Evolutionary conservation across 2,329 filamentous ascomycete genomes (phyloP).

Genomic region (Pseudogymnoascus pannorum): DNA sequence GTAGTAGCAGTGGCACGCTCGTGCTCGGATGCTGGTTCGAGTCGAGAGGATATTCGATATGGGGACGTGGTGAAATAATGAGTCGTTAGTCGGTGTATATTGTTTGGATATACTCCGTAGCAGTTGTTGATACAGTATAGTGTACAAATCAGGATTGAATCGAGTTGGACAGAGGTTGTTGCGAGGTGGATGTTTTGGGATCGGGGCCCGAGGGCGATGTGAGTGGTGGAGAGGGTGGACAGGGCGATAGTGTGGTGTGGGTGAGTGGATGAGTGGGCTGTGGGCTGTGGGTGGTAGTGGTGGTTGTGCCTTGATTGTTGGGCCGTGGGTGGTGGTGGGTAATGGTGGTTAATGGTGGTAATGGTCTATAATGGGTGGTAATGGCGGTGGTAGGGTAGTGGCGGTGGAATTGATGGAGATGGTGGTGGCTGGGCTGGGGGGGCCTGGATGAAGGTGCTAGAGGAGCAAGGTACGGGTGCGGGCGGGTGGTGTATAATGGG

Average conservation of each 20-base stretch:
- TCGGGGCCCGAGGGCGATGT: too few species aligned
- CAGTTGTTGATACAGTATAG: not conserved
- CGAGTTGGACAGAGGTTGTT: slow-evolving; percentile 74
- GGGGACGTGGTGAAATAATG: not conserved
- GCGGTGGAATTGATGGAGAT: too few species aligned
- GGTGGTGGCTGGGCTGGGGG: not conserved
- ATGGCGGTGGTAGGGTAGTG: too few species aligned
- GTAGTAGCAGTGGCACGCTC: not conserved
- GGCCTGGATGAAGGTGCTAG: too few species aligned
- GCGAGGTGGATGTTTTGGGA: slow-evolving; percentile 60
- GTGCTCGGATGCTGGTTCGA: not conserved
- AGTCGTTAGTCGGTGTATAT: not conserved
- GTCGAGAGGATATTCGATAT: not conserved
- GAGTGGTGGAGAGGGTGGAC: too few species aligned
- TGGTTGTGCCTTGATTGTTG: not conserved
- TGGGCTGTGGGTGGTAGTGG: not conserved
- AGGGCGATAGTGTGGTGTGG: too few species aligned
- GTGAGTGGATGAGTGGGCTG: too few species aligned
- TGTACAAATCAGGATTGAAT: not conserved
- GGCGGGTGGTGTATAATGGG: too few species aligned
- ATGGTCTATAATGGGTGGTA: too few species aligned
- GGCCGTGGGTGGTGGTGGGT: not conserved
- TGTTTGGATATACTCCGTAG: not conserved
- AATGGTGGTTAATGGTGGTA: too few species aligned
- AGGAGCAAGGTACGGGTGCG: too few species aligned